Evolutionary conservation across 2,329 filamentous ascomycete genomes (phyloP).

Genomic region (Diaporthe sp.): DNA sequence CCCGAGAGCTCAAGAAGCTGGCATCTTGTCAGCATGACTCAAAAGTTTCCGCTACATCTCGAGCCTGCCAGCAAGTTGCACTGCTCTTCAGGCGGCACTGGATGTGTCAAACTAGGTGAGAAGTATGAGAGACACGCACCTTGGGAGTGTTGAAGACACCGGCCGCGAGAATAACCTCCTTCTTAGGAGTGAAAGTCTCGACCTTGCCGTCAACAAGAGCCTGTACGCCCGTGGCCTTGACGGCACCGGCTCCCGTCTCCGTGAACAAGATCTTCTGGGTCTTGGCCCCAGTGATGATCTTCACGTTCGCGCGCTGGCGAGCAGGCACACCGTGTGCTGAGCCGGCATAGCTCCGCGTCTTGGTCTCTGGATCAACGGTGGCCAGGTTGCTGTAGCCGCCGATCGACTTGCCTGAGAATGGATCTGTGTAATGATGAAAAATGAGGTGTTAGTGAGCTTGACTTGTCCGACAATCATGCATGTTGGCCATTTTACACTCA

Average conservation of each 20-base stretch:
- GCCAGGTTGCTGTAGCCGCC: slow-evolving; percentile 44
- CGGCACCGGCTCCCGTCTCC: slow-evolving; percentile 21
- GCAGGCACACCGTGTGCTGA: slow-evolving; percentile 41
- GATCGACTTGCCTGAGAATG: slow-evolving; percentile 44
- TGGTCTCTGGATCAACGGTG: slow-evolving; percentile 43
- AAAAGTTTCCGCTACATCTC: not conserved
- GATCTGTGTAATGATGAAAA: slow-evolving; percentile 38
- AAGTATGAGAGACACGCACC: not conserved
- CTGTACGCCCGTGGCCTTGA: slow-evolving; percentile 40
- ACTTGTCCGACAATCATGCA: not conserved
- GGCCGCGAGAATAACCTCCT: slow-evolving; percentile 43
- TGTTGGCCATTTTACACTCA: not conserved
- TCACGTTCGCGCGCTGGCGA: slow-evolving; percentile 41
- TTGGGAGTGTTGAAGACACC: slow-evolving; percentile 44
- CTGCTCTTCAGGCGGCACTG: not conserved
- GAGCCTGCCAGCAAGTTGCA: not conserved
- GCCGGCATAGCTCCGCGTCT: slow-evolving; percentile 44
- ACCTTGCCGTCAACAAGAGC: slow-evolving; percentile 40
- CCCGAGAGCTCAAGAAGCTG: slow-evolving; percentile 44
- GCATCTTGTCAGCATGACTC: not conserved
- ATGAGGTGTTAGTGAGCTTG: not conserved
- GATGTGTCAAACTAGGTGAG: not conserved
- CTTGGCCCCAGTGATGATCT: slow-evolving; percentile 39
- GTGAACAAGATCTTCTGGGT: slow-evolving; percentile 39
- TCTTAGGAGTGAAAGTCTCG: slow-evolving; percentile 32